Conservation (phyloP, 257 asterid species). For the Marsdenia floribunda region DNA sequence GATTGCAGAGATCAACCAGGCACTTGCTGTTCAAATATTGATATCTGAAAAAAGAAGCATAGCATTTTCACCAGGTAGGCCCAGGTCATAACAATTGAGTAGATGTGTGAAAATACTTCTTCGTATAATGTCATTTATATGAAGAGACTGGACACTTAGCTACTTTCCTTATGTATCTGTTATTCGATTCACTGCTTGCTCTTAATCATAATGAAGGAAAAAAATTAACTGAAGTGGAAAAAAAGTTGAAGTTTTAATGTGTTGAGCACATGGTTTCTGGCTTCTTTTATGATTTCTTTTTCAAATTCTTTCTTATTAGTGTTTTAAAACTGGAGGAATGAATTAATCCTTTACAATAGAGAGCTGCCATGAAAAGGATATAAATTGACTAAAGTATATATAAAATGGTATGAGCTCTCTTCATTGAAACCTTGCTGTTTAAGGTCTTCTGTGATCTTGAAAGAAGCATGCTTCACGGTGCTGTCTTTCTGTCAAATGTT, state of each 20-base stretch:
- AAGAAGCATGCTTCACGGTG: not conserved
- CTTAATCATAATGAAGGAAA: not conserved
- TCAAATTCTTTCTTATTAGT: not conserved
- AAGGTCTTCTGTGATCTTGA: not conserved
- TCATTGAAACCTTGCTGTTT: not conserved
- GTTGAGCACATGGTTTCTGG: not conserved
- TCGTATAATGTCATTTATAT: not conserved
- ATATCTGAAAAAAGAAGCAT: constrained; percentile 68
- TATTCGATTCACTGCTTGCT: not conserved
- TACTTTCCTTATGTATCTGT: not conserved
- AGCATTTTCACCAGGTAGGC: constrained; percentile 74
- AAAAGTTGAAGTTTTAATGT: not conserved
- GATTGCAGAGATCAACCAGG: constrained; percentile 86
- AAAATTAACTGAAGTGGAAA: not conserved
- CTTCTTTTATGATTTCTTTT: not conserved
- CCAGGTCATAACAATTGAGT: not conserved
- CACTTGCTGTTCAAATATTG: constrained; percentile 75
- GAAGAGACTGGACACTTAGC: not conserved
- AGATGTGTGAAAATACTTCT: not conserved
- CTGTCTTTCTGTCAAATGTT: not conserved
- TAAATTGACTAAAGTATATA: not conserved
- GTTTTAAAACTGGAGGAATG: not conserved
- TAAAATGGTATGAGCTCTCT: not conserved
- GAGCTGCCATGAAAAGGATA: not conserved
- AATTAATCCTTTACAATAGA: not conserved